These are phyloP conservation scores for Chimonanthus praecox DNA, from an alignment of 164 flowering plant species.

Conservation along the genomic window DNA sequence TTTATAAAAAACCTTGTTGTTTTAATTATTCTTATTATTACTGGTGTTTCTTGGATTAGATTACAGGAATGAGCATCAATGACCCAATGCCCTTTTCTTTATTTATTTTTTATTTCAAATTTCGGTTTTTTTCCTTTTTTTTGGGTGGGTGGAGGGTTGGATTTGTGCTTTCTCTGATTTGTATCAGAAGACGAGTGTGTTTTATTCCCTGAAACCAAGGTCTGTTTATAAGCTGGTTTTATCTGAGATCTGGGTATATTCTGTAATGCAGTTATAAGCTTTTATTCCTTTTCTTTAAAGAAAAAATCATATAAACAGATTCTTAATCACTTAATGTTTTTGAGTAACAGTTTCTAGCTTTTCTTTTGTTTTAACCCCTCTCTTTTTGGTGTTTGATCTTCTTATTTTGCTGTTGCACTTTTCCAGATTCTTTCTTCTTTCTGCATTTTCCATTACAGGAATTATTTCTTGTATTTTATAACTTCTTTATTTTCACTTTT, in stretches of 20 bases:
- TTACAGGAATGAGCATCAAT: slow-evolving; percentile 26
- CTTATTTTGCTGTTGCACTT: not conserved
- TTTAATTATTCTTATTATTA: too few species aligned
- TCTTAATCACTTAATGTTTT: too few species aligned
- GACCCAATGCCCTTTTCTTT: slow-evolving; percentile 8
- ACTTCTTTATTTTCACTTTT: not conserved
- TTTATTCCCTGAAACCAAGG: not conserved
- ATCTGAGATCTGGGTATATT: not conserved
- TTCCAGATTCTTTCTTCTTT: not conserved
- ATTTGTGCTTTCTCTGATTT: not conserved
- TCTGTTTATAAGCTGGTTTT: not conserved
- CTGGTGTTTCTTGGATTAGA: too few species aligned
- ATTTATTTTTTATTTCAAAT: not conserved
- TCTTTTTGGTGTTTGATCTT: not conserved
- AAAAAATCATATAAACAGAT: not conserved
- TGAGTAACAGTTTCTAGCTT: too few species aligned
- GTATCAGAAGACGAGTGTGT: not conserved
- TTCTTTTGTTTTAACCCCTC: not conserved
- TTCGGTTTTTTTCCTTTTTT: not conserved
- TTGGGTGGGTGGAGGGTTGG: not conserved
- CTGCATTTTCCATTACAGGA: not conserved
- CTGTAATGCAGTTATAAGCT: not conserved
- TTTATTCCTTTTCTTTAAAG: not conserved
- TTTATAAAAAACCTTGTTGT: too few species aligned
- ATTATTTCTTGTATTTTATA: too few species aligned